Percentiles rank a stretch among this genome's conserved stretches.
These are phyloP conservation scores for Chenopodium formosanum DNA, from an alignment of 148 eudicot genomes.

Conservation along the genomic window DNA sequence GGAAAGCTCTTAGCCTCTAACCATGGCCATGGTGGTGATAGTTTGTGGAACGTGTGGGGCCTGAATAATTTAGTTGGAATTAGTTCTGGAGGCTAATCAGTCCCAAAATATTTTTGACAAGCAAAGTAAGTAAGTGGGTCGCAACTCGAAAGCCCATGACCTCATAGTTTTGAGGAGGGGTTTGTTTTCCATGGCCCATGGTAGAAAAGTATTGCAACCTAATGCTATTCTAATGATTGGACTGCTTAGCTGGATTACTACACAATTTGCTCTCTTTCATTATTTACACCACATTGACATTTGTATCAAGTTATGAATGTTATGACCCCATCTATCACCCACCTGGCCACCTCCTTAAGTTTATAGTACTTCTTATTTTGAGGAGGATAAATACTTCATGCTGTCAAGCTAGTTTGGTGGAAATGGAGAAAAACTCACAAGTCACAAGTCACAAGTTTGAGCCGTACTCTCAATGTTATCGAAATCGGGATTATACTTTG, in stretches of 20 bases:
- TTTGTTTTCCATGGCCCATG: neutral
- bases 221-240: constrained; percentile 12
- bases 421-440: too few species aligned
- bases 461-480: too few species aligned
- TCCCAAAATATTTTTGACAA: neutral
- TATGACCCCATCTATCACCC: constrained; percentile 3
- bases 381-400: too few species aligned
- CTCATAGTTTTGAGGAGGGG: neutral
- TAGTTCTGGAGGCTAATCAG: neutral
- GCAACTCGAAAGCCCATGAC: constrained; percentile 1
- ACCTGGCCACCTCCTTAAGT: neutral
- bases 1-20: too few species aligned
- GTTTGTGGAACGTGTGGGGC: neutral
- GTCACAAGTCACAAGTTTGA: too few species aligned
- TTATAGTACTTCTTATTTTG: too few species aligned
- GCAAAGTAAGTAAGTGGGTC: neutral
- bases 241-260: constrained; percentile 15
- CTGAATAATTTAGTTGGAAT: neutral
- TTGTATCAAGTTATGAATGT: too few species aligned
- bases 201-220: neutral
- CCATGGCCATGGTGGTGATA: neutral
- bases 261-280: neutral
- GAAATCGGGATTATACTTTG: too few species aligned
- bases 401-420: too few species aligned
- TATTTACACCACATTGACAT: neutral